Base-by-base conservation (phyloP, 306 rosid species). In the Psophocarpus tetragonolobus region DNA sequence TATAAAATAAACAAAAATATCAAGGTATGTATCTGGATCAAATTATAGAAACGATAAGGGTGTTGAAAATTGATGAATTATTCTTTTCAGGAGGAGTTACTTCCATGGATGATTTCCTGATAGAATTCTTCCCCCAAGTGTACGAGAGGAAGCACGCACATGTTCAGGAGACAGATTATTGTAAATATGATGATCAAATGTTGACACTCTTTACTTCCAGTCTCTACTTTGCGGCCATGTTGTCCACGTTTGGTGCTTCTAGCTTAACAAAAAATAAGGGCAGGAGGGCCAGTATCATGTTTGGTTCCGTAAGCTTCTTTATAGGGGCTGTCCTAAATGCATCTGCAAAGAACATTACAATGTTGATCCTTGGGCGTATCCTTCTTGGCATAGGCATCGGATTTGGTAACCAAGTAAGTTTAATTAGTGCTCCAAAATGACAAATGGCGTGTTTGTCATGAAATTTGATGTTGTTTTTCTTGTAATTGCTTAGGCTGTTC, bases 41-140 rank as follows among this genome's bases (percentile, higher is more conserved):
- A n/a, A n/a, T n/a, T n/a, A n/a, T n/a, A n/a, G n/a, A n/a, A n/a
- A n/a, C n/a, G n/a, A n/a, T n/a, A n/a, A n/a, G n/a, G n/a, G n/a
- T n/a, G n/a, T 32, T 32, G 35, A 4, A 70, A 66, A 11, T 15
- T 26, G 60, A 38, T 14, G n/a, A n/a, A n/a, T n/a, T n/a, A n/a
- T 21, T 21, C 14, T 75, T 75, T 33, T 50, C 75, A 91, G 98
- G 98, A 79, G 98, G 98, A 11, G 98, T 91, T 47, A 94, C 98
- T 36, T 90, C 97, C 60, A 94, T 94, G 98, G 97, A 94, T 80
- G 98, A 94, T 73, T 94, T 94, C 79, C 80, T 91, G 35, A 73
- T 72, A 74, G 83, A 90, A 33, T 94, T 94, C 83, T 94, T 94
- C 84, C 97, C 98, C 0, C 21, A 86, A 8, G 91, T 91, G 51